Percentiles rank a stretch among this genome's conserved stretches.
Conservation (phyloP, 1,284 basidiomycete genomes). For the Moesziomyces antarcticus region DNA sequence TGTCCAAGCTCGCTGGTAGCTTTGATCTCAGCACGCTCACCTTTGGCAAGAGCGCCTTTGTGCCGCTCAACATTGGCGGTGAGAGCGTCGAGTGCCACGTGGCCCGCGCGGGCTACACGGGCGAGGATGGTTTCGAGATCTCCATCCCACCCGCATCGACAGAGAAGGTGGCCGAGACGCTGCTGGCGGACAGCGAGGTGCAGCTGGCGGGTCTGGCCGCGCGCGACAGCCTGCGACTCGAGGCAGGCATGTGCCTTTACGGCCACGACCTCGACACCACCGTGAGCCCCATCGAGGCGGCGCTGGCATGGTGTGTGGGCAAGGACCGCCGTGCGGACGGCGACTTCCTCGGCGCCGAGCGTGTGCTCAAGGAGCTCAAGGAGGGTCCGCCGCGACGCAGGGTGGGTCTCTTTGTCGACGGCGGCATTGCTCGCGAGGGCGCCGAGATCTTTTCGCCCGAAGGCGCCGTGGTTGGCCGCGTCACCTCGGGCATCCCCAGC, state of each 20-base stretch:
- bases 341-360: slow-evolving; percentile 84
- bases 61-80: slow-evolving; percentile 71
- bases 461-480: slow-evolving; percentile 72
- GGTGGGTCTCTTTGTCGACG: slow-evolving; percentile 82
- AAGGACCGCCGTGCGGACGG: slow-evolving; percentile 79
- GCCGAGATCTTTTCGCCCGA: slow-evolving; percentile 77
- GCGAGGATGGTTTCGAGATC: slow-evolving; percentile 98
- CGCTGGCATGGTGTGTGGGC: slow-evolving; percentile 90
- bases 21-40: slow-evolving; percentile 73
- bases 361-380: slow-evolving; percentile 82
- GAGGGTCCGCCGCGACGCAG: slow-evolving; percentile 79
- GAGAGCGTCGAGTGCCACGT: slow-evolving; percentile 76
- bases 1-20: slow-evolving; percentile 73
- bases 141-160: slow-evolving; percentile 86
- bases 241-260: slow-evolving; percentile 98
- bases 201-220: slow-evolving; percentile 91
- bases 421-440: slow-evolving; percentile 89
- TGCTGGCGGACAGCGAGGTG: slow-evolving; percentile 75
- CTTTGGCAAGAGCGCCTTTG: slow-evolving; percentile 63
- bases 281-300: slow-evolving; percentile 85
- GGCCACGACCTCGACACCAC: slow-evolving; percentile 91
- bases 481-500: slow-evolving; percentile 96
- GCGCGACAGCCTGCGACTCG: slow-evolving; percentile 89
- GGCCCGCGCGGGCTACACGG: slow-evolving; percentile 96
- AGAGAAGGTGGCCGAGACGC: slow-evolving; percentile 77